A percentile compares a stretch with the other conserved stretches of the same genome.
These are phyloP conservation scores for Areca catechu DNA, from an alignment of 176 grass and related monocot genomes.

Conservation along the genomic window DNA sequence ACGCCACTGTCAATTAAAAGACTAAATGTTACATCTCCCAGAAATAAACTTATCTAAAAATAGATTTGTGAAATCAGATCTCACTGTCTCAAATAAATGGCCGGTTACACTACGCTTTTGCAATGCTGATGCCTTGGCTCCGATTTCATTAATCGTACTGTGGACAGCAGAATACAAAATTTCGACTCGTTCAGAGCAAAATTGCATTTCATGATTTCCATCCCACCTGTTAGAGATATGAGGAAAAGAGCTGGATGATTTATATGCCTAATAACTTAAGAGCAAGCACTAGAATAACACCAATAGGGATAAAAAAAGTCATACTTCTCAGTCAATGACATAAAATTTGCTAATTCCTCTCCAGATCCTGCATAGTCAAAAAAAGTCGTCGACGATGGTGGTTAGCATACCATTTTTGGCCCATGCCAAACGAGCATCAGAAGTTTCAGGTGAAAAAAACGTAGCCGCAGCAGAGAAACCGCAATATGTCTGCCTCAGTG, in stretches of 20 bases:
- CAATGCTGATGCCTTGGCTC: slow-evolving; percentile 35
- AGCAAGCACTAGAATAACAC: too few relatives aligned
- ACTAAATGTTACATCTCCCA: not conserved
- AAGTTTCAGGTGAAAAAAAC: slow-evolving; percentile 44
- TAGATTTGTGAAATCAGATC: not conserved
- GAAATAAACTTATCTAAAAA: not conserved
- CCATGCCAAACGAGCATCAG: slow-evolving; percentile 46
- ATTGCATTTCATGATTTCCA: slow-evolving; percentile 31
- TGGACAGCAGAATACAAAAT: slow-evolving; percentile 53
- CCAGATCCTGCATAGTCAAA: slow-evolving; percentile 66
- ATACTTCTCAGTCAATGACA: slow-evolving; percentile 54
- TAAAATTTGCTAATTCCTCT: slow-evolving; percentile 51
- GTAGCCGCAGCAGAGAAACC: slow-evolving; percentile 52
- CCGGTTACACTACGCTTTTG: slow-evolving; percentile 43
- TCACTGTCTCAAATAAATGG: slow-evolving; percentile 51
- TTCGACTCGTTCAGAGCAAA: slow-evolving; percentile 52
- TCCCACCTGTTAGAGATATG: slow-evolving; percentile 45
- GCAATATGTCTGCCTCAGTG: slow-evolving; percentile 51
- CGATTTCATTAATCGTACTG: slow-evolving; percentile 45
- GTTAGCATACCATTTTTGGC: slow-evolving; percentile 56
- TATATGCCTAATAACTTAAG: too few relatives aligned
- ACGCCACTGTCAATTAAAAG: slow-evolving; percentile 40
- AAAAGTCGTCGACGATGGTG: slow-evolving; percentile 59
- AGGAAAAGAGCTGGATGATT: not conserved
- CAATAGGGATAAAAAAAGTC: not conserved